Evolutionary conservation across 2,329 filamentous ascomycete species (phyloP).

Genomic region (Pseudonectria buxi): DNA sequence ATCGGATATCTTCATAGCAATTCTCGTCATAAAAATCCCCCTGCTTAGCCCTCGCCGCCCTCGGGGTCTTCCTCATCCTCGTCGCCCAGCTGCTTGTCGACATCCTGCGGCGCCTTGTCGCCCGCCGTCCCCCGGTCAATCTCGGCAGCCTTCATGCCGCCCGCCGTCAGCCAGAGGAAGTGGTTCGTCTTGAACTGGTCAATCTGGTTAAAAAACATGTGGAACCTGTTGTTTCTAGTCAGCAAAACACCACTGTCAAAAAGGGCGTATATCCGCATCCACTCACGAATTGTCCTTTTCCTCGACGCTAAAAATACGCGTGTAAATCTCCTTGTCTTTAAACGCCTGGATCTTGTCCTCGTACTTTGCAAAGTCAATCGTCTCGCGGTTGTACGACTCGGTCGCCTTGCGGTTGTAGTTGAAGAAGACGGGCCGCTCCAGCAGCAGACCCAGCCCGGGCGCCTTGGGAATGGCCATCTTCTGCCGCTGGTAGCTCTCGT

Average conservation of each 20-base stretch:
- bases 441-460: slow-evolving; percentile 76
- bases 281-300: slow-evolving; percentile 80
- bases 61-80: slow-evolving; percentile 46
- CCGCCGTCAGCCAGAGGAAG: slow-evolving; percentile 69
- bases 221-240: slow-evolving; percentile 47
- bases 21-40: too few relatives aligned
- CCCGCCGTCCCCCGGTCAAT: slow-evolving; percentile 22
- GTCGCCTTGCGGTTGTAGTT: slow-evolving; percentile 73
- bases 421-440: slow-evolving; percentile 89
- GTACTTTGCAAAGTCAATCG: slow-evolving; percentile 72
- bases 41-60: slow-evolving; percentile 36
- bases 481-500: slow-evolving; percentile 63
- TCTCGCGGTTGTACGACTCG: slow-evolving; percentile 54
- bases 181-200: slow-evolving; percentile 66
- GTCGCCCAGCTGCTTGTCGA: slow-evolving; percentile 44
- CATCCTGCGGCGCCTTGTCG: slow-evolving; percentile 34
- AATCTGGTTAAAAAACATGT: slow-evolving; percentile 72
- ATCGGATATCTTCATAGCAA: too few relatives aligned
- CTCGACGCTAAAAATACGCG: slow-evolving; percentile 83
- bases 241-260: background rate
- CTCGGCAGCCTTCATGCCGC: slow-evolving; percentile 56
- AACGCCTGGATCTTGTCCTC: slow-evolving; percentile 77
- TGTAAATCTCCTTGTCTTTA: slow-evolving; percentile 88
- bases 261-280: background rate
- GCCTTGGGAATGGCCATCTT: slow-evolving; percentile 90